These are phyloP conservation scores for Fusarium hainanense DNA, from an alignment of 2,329 filamentous ascomycete species.

Conservation along the genomic window DNA sequence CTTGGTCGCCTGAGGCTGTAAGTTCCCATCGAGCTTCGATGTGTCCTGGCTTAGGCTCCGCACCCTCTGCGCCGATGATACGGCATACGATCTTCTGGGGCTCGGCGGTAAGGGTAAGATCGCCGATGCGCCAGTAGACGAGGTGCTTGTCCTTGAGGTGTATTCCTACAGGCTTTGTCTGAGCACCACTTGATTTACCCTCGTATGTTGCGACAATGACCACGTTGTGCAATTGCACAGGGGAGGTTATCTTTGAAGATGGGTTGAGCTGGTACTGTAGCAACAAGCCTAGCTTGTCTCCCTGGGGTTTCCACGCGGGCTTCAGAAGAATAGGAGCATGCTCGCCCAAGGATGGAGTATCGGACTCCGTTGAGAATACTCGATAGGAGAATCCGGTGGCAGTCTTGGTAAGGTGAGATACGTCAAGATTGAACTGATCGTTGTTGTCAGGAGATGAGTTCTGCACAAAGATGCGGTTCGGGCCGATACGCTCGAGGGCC, in stretches of 20 bases:
- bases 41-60: conserved; percentile 76
- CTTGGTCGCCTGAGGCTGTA: conserved; percentile 55
- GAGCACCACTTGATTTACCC: conserved; percentile 73
- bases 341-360: conserved; percentile 56
- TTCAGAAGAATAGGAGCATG: conserved; percentile 80
- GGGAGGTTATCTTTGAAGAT: conserved; percentile 59
- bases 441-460: conserved; percentile 71
- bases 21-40: conserved; percentile 87
- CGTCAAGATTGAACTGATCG: conserved; percentile 83
- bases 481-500: conserved; percentile 89
- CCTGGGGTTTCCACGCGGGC: conserved; percentile 84
- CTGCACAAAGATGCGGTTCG: conserved; percentile 90
- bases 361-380: conserved; percentile 74
- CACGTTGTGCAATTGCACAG: conserved; percentile 73
- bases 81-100: conserved; percentile 84
- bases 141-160: conserved; percentile 81
- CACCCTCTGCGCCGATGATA: conserved; percentile 77
- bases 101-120: conserved; percentile 74
- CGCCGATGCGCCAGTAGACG: conserved; percentile 83
- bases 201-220: conserved; percentile 78
- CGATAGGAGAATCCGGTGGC: conserved; percentile 93
- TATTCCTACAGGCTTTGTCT: conserved; percentile 83
- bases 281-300: conserved; percentile 86
- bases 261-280: conserved; percentile 88
- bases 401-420: conserved; percentile 77